Evolutionary conservation across 805 yeast genomes (phyloP), one percentile per base, ranked within the genome.

Genomic region (Candida andamanensis): DNA sequence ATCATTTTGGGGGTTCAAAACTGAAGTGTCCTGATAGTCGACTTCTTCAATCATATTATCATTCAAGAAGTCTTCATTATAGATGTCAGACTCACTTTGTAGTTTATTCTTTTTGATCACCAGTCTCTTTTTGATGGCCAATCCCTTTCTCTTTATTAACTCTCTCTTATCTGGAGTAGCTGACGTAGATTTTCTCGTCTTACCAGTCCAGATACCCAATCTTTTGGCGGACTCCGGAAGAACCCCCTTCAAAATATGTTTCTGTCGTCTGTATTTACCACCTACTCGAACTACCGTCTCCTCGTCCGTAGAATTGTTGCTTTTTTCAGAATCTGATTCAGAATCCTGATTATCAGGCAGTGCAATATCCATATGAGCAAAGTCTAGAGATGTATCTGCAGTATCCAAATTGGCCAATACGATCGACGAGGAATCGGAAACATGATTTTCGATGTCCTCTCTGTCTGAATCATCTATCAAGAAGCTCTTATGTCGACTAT

Each of bases 211-310:
- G 10, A 52, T 40, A 5, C 42, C 47, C 6, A 60, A 41, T 15
- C 65, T 36, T 35, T 56, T 62, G 4, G 66, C 61, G 3, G 68
- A 63, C 32, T 62, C 69, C 0, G 70, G 70, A 10, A 63, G 43
- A 1, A 56, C 60, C 0, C 70, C 70, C 18, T 50, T 37, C 5
- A 63, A 42, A 8, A 60, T 51, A 24, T 48, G 51, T 27, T 49
- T 58, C 26, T 58, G 58, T 33, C 49, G 59, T 17, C 49, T 17
- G 11, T 28, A 25, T 17, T 46, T 37, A 2, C 59, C 59, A 3
- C 59, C 60, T 8, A 54, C 56, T 30, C 54, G 33, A 2, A 52
- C 46, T 7, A 42, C 16, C 3, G 28, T 16, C 22, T 45, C 46
- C 10, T 34, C 34, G 12, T 30, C 33, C 1, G n/a, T n/a, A n/a